These are phyloP conservation scores for Juglanconis oblonga DNA, from an alignment of 2,329 filamentous ascomycete genomes.

Conservation along the genomic window DNA sequence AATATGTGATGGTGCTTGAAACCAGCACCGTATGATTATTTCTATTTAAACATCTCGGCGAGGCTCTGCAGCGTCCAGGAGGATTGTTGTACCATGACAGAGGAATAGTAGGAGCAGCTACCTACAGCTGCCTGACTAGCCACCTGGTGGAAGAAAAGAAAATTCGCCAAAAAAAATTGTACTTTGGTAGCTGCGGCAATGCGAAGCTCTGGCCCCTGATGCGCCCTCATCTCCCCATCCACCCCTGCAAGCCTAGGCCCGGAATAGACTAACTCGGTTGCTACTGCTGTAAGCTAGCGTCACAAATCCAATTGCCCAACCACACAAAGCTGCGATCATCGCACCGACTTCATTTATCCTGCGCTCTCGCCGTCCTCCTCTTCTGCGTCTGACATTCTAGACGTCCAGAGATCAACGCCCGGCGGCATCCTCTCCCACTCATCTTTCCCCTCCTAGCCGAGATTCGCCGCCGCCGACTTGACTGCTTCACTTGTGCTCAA, in stretches of 20 bases:
- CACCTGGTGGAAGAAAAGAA: neutral
- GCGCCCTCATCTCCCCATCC: neutral
- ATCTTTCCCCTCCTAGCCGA: neutral
- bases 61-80: slow-evolving; percentile 1
- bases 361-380: neutral
- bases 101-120: neutral
- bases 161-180: neutral
- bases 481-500: neutral
- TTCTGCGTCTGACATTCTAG: neutral
- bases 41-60: slow-evolving; percentile 5
- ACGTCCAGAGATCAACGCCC: neutral
- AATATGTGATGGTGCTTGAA: neutral
- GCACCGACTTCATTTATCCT: neutral
- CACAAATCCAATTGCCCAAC: slow-evolving; percentile 2
- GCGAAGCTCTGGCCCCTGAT: no score
- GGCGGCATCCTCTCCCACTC: neutral
- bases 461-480: neutral
- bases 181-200: no score
- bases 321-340: slow-evolving; percentile 5
- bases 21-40: slow-evolving; percentile 9
- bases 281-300: slow-evolving; percentile 2
- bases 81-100: neutral
- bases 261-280: slow-evolving; percentile 7
- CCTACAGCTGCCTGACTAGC: neutral
- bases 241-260: slow-evolving; percentile 3